phyloP scores from a whole-genome alignment of 140 eudicot species.

The Senecio squalidus region DNA sequence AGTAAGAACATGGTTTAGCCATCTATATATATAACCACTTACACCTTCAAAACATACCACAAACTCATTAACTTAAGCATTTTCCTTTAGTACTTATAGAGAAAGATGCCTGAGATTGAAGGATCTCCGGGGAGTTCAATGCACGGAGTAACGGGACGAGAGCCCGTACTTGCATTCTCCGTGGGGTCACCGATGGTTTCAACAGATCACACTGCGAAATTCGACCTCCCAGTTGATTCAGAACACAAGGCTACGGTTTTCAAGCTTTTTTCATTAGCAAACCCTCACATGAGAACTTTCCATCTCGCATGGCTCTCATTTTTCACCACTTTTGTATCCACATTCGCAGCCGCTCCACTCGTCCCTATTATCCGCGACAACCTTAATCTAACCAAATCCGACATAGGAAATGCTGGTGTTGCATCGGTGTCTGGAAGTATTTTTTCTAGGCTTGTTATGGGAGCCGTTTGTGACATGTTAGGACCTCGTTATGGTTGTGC shows the following conservation, averaged over 20 bases:
- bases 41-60: background rate
- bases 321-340: slow-evolving; percentile 46
- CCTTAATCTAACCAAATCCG: slow-evolving; percentile 38
- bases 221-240: slow-evolving; percentile 41
- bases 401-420: slow-evolving; percentile 55
- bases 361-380: slow-evolving; percentile 52
- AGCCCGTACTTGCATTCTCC: slow-evolving; percentile 36
- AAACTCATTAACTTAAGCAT: background rate
- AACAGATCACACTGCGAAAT: slow-evolving; percentile 31
- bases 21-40: slow-evolving; percentile 17
- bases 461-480: slow-evolving; percentile 43
- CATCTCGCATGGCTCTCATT: slow-evolving; percentile 47
- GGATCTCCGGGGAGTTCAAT: slow-evolving; percentile 42
- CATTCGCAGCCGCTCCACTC: slow-evolving; percentile 47
- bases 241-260: slow-evolving; percentile 43
- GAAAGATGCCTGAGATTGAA: slow-evolving; percentile 22
- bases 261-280: slow-evolving; percentile 41
- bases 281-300: slow-evolving; percentile 54
- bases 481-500: slow-evolving; percentile 65
- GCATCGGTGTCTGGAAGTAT: slow-evolving; percentile 64
- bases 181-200: slow-evolving; percentile 27
- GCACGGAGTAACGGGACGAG: slow-evolving; percentile 40
- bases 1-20: background rate
- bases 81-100: background rate
- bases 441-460: slow-evolving; percentile 48